These are phyloP conservation scores for Xylaria arbuscula DNA, from an alignment of 2,329 filamentous ascomycete genomes.

Conservation along the genomic window DNA sequence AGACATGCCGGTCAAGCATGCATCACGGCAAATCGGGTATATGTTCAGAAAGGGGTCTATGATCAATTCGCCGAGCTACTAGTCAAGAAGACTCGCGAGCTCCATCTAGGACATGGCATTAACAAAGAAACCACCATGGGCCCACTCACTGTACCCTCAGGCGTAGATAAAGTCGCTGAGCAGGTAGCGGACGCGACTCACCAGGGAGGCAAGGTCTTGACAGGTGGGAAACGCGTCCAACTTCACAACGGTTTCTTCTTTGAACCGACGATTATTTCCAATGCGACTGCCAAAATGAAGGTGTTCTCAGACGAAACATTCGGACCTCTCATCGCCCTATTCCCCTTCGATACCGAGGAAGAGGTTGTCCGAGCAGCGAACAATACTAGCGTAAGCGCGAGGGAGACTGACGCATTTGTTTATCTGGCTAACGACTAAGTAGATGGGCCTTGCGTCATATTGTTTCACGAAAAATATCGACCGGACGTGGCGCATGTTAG, in stretches of 20 bases:
- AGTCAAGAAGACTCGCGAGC: background rate
- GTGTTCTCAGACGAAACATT: too few relatives aligned
- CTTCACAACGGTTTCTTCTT: background rate
- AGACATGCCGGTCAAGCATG: background rate
- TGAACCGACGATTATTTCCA: background rate
- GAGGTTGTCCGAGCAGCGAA: too few relatives aligned
- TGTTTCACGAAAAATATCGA: too few relatives aligned
- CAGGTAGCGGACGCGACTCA: background rate
- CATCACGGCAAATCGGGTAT: background rate
- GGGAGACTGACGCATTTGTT: too few relatives aligned
- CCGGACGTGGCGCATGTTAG: too few relatives aligned
- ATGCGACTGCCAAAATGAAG: background rate
- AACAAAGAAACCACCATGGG: background rate
- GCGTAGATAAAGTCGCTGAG: background rate
- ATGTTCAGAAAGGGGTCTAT: background rate
- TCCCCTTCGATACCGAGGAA: too few relatives aligned
- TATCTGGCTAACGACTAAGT: too few relatives aligned
- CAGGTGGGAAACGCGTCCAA: background rate
- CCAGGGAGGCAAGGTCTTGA: background rate
- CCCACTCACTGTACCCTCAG: background rate
- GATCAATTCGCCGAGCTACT: background rate
- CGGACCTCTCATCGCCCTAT: too few relatives aligned
- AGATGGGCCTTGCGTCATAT: too few relatives aligned
- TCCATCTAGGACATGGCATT: background rate
- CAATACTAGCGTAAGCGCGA: too few relatives aligned